A percentile compares a stretch with the other conserved stretches of the same genome.
Conservation (phyloP, 768 basidiomycete species). For the Tulasnella sp. region DNA sequence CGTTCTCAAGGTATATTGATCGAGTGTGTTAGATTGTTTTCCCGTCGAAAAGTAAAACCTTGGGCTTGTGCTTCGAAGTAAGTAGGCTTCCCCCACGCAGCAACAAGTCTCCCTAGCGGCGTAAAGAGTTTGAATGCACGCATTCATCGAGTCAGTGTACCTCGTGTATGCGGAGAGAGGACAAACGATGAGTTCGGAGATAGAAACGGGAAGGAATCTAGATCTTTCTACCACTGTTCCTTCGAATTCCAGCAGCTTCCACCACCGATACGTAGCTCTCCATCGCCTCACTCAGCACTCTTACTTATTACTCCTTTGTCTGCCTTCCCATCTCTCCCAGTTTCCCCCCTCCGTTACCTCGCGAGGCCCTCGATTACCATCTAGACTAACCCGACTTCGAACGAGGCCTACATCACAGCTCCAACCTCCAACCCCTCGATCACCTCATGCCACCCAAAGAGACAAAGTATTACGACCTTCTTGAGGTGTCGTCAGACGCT, state of each 20-base stretch:
- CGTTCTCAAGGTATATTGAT: no score
- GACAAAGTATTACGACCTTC: conserved; percentile 87
- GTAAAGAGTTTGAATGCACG: no score
- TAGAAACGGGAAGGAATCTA: no score
- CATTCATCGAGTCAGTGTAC: no score
- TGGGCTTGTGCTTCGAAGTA: no score
- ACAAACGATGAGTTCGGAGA: no score
- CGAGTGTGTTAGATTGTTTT: no score
- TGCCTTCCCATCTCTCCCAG: neutral
- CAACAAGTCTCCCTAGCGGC: no score
- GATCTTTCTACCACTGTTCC: neutral
- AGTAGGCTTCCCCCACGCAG: no score
- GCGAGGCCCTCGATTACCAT: neutral
- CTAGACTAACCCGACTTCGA: conserved; percentile 4
- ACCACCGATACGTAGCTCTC: neutral
- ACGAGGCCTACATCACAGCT: neutral
- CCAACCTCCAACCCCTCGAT: neutral
- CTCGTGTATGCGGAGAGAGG: no score
- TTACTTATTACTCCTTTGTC: neutral
- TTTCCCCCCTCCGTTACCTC: neutral
- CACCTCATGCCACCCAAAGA: conserved; percentile 20
- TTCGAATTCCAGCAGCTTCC: neutral
- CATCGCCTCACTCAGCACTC: neutral
- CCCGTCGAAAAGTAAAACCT: no score
- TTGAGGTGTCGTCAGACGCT: conserved; percentile 76